Percentiles rank a stretch among this genome's conserved stretches.
Evolutionary conservation across 2,329 filamentous ascomycete species (phyloP).

Genomic region (Fusarium xylarioides): DNA sequence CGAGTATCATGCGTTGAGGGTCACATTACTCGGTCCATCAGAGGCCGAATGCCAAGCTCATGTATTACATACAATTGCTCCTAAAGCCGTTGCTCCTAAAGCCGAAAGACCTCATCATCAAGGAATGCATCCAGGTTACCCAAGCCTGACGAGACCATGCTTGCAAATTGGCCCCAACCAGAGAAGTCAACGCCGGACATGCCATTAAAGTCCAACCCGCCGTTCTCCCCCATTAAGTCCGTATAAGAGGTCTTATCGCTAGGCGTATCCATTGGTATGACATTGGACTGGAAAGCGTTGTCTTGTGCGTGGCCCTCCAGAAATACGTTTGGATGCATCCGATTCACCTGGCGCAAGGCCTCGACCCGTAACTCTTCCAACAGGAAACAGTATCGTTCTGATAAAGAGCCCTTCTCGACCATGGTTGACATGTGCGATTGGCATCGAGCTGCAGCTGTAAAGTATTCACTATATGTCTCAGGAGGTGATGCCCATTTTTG

Average conservation of each 20-base stretch:
- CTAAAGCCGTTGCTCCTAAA: constrained; percentile 13
- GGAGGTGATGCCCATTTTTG: constrained; percentile 36
- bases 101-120: constrained; percentile 30
- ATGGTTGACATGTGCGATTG: constrained; percentile 38
- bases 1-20: background rate
- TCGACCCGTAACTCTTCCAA: constrained; percentile 37
- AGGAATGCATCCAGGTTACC: constrained; percentile 40
- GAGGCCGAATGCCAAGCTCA: background rate
- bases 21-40: background rate
- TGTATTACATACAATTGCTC: no score
- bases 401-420: constrained; percentile 35
- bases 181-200: constrained; percentile 33
- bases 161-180: constrained; percentile 40
- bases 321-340: constrained; percentile 26
- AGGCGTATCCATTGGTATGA: constrained; percentile 23
- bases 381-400: constrained; percentile 37
- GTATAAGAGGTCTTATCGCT: constrained; percentile 35
- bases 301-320: constrained; percentile 5
- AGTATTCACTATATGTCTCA: constrained; percentile 30
- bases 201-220: constrained; percentile 34
- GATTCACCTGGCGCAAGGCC: constrained; percentile 34
- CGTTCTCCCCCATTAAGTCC: constrained; percentile 29
- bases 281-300: constrained; percentile 13
- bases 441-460: constrained; percentile 32
- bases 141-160: constrained; percentile 39